Evolutionary conservation across 108 stramenopile species (phyloP), one percentile per base, ranked within the genome.

Genomic region (Schizochytrium sp.): DNA sequence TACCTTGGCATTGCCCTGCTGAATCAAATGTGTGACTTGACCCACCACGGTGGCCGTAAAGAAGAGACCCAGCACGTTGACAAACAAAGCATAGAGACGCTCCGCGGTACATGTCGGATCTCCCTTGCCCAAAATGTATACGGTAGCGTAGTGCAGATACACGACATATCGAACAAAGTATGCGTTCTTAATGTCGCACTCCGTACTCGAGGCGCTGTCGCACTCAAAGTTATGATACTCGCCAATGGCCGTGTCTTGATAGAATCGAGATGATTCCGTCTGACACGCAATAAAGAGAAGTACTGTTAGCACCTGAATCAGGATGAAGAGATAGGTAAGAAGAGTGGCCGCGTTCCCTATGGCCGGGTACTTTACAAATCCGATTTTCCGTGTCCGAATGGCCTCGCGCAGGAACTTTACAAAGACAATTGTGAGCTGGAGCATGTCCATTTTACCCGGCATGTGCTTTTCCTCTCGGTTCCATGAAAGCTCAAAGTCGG

Each of bases 21-120:
- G 76, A 83, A 83, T 83, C 51, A 83, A n/a, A 23, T 83, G 76
- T 12, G 76, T 83, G 18, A 83, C 76, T 55, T 83, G 6, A 83
- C 76, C 76, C n/a, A 83, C 76, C n/a, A 83, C 48, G 8, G 76
- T 83, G 76, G 76, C 76, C 19, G 76, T 83, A 28, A 83, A 53
- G 51, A 83, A 83, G 48, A 83, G 51, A 16, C 76, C 76, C 6
- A 53, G 48, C 48, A 83, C 51, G 76, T 83, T 83, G 25, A 53
- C 28, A 34, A 23, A 28, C 10, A 83, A 6, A 12, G 48, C 76
- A 53, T 25, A 53, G 48, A 47, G 6, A 12, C 76, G 45, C 76
- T 83, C 76, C 48, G 23, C 18, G 23, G 76, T 53, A 45, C 48
- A 53, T 12, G 76, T 83, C 51, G 76, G 76, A 12, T 83, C 76